phyloP scores from a whole-genome alignment of 106 monocot genomes.

The Allium fistulosum region DNA sequence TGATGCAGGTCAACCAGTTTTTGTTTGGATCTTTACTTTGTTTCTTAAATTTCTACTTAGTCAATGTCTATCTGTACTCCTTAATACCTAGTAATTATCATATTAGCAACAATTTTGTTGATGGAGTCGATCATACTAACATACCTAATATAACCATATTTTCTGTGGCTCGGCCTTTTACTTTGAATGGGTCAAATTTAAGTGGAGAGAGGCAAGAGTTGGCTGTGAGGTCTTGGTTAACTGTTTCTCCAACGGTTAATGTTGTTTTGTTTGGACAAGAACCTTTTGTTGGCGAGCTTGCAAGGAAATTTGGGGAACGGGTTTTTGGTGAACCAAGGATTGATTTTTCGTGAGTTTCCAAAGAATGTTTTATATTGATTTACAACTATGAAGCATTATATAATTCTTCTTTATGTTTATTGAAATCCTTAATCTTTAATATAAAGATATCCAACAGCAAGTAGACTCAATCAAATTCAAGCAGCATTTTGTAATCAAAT shows the following conservation, averaged over 20 bases:
- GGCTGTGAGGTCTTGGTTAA: constrained; percentile 82
- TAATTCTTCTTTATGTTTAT: too few relatives aligned
- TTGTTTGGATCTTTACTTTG: too few relatives aligned
- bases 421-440: too few relatives aligned
- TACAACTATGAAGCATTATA: too few relatives aligned
- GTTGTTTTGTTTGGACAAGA: constrained; percentile 73
- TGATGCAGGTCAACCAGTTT: too few relatives aligned
- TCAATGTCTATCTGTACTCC: too few relatives aligned
- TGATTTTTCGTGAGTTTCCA: constrained; percentile 65
- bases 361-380: not conserved
- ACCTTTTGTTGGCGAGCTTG: constrained; percentile 39
- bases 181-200: constrained; percentile 8
- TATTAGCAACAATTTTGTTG: not conserved
- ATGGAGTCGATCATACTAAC: constrained; percentile 7
- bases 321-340: constrained; percentile 61
- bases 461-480: too few relatives aligned
- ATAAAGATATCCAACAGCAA: too few relatives aligned
- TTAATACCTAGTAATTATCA: not conserved
- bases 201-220: constrained; percentile 42
- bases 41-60: too few relatives aligned
- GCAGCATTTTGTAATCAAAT: too few relatives aligned
- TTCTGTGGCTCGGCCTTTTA: constrained; percentile 43
- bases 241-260: constrained; percentile 34
- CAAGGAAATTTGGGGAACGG: constrained; percentile 36
- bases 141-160: constrained; percentile 51